Evolutionary conservation across 176 grass and related monocot genomes (phyloP).

Genomic region (Oryza meyeriana): DNA sequence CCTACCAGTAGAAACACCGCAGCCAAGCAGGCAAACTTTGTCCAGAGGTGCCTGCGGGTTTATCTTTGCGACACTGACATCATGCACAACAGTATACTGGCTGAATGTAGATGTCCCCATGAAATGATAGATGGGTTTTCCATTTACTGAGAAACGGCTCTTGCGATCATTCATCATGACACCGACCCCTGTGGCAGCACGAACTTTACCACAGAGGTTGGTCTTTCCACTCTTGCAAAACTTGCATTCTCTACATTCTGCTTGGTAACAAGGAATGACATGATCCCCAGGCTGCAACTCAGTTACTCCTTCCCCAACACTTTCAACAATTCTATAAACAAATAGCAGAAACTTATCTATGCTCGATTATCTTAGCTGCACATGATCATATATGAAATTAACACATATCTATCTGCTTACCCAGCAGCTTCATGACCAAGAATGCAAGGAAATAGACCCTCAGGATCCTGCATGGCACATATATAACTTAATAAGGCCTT

Average conservation of each 20-base stretch:
- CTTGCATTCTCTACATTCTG: constrained; percentile 92
- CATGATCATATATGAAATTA: neutral
- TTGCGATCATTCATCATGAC: constrained; percentile 92
- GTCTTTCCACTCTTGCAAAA: constrained; percentile 96
- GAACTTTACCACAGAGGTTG: constrained; percentile 95
- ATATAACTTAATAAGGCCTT: neutral
- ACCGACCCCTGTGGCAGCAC: constrained; percentile 71
- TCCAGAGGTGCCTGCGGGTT: constrained; percentile 80
- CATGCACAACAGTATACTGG: constrained; percentile 97
- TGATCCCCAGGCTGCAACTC: constrained; percentile 90
- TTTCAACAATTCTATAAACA: constrained; percentile 72
- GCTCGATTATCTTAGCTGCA: neutral
- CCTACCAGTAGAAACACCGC: constrained; percentile 92
- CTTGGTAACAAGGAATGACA: constrained; percentile 98
- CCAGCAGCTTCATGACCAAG: constrained; percentile 97
- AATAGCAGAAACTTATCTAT: neutral
- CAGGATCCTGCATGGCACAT: constrained; percentile 70
- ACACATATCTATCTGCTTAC: constrained; percentile 29
- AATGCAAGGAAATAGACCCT: constrained; percentile 98
- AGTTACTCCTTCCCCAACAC: constrained; percentile 94
- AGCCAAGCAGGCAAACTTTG: constrained; percentile 93
- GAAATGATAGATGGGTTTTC: constrained; percentile 93
- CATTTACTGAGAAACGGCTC: constrained; percentile 82
- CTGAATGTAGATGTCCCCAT: constrained; percentile 99
- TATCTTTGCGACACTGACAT: constrained; percentile 97